phyloP scores from a whole-genome alignment of 2,329 filamentous ascomycete species.

The Monosporascus sp. region DNA sequence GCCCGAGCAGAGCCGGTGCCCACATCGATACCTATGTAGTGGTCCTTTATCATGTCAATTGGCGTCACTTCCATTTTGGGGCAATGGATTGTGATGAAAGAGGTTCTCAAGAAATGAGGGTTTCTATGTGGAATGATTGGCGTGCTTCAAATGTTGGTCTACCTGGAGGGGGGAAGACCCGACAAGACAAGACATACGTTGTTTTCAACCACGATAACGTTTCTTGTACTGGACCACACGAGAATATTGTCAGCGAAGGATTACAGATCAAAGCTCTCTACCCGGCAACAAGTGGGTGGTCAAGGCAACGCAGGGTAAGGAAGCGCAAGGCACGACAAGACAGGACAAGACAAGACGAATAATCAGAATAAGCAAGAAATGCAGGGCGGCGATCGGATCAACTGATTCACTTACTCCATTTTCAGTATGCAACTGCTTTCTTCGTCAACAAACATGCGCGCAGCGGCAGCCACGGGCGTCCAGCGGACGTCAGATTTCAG shows the following conservation, averaged over 20 bases:
- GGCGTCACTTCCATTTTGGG: neutral
- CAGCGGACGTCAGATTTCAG: too few relatives aligned
- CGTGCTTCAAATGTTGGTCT: too few relatives aligned
- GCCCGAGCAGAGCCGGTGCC: slow-evolving; percentile 93
- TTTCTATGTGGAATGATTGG: neutral
- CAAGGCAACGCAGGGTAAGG: neutral
- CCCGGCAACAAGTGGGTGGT: neutral
- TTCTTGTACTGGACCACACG: neutral
- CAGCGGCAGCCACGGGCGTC: too few relatives aligned
- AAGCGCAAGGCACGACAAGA: too few relatives aligned
- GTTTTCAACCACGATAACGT: neutral
- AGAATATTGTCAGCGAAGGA: neutral
- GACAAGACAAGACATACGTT: neutral
- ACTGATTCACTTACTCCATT: too few relatives aligned
- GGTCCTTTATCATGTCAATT: slow-evolving; percentile 37
- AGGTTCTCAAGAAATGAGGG: neutral
- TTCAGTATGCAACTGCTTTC: too few relatives aligned
- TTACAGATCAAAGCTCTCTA: neutral
- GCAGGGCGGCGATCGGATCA: too few relatives aligned
- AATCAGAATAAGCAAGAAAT: too few relatives aligned
- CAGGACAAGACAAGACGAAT: too few relatives aligned
- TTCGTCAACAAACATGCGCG: too few relatives aligned
- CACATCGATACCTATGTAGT: slow-evolving; percentile 85
- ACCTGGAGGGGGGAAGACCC: neutral
- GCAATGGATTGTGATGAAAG: slow-evolving; percentile 2